Evolutionary conservation across 1,284 basidiomycete genomes (phyloP), one percentile per base, ranked within the genome.

Genomic region (Ceratobasidium sp.): DNA sequence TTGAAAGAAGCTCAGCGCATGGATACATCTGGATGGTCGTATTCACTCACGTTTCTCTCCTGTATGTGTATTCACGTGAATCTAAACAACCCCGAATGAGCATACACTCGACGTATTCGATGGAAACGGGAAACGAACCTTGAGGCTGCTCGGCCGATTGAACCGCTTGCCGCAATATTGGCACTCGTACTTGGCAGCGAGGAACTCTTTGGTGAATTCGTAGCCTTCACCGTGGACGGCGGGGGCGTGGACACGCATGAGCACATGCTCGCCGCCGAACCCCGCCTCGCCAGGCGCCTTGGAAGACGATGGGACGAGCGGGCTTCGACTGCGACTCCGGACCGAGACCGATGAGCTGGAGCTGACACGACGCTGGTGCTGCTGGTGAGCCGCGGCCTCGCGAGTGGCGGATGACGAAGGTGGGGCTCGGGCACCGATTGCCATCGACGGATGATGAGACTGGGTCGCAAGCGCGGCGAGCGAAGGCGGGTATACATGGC

Each of bases 51-150:
- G 91, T 82, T 91, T 92, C 79, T 92, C 90, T 74, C 92, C 92
- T 0, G 92, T 93, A 80, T 93, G 92, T 76, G 90, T 92, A 76
- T 93, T 92, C 75, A 91, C 81, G 80, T 93, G 92, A 76, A 93
- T 93, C 92, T 93, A 77, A 62, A 74, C 70, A 48, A 46, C 26
- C 21, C 46, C 14, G 41, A 23, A n/a, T 72, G 58, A 62, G 43
- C 52, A 74, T 57, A 32, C 14, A 58, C 14, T 8, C 46, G 4
- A 9, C 26, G n/a, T n/a, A n/a, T n/a, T 55, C 52, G 26, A 23
- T 48, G 26, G 16, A 64, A 9, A 28, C 8, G 30, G 58, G 55
- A 36, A 21, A 65, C 78, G 73, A 75, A 91, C 92, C 86, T 87
- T 92, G 76, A 93, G 84, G 79, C 91, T 93, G 76, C 91, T 92